Base-by-base conservation (phyloP, 78 protist genomes). In the Anaeramoeba flamelloides region DNA sequence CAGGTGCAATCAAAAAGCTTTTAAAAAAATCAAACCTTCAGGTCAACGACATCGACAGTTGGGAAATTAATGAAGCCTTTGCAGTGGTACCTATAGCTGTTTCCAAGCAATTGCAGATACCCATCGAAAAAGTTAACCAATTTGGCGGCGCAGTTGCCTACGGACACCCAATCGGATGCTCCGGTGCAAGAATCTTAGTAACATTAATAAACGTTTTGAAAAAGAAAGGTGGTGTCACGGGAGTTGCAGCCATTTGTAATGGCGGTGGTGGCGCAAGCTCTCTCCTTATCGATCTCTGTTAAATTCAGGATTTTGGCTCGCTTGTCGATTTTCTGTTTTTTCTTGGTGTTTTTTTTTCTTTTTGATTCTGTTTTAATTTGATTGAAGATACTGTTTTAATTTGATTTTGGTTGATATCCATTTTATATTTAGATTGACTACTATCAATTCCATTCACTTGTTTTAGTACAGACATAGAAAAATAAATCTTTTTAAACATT, bases 81-180 rank as follows among this genome's bases (percentile, higher is more conserved):
- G 36, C 95, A 1, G 91, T 85, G 26, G 95, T 92, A 0, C 83
- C 94, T 32, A 74, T 95, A 32, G 94, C 94, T 40, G 87, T 91
- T 83, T 77, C 64, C 36, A 82, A 92, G 37, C 84, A 22, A 37
- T 2, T 81, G 0, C 33, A 38, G 1, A 1, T 74, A 33, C 38
- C 74, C 64, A 30, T 30, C 83, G 90, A 53, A n/a, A 86, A 87
- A 53, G 89, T 95, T 39, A 96, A 96, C 78, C 90, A 92, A n/a
- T 78, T 77, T 75, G 99, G 99, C 2, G 98, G 98, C 17, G 98
- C 96, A 31, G 94, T 95, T 31, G 92, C 96, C 0, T 79, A 94
- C 26, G 98, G 99, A 3, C 99, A 97, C 75, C 99, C 99, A 32
- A 76, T 97, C n/a, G 99, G 99, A 30, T 83, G 79, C 38, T 81